Percentiles rank a stretch among this genome's conserved stretches.
These are phyloP conservation scores for Xanthoconium separans DNA, from an alignment of 1,284 basidiomycete genomes.

Conservation along the genomic window DNA sequence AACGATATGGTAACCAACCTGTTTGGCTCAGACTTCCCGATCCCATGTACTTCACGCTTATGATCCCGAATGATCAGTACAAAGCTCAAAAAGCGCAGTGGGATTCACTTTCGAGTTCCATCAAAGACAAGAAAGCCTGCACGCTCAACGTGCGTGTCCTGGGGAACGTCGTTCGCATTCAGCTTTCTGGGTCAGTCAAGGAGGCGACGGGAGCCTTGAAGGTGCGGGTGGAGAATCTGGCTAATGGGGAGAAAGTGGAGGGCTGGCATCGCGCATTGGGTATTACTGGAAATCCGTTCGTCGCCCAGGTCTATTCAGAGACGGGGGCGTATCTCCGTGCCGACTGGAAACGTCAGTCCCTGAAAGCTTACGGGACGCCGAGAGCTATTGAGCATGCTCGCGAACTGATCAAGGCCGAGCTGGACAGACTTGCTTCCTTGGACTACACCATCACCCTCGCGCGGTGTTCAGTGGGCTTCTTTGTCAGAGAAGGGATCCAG, in stretches of 20 bases:
- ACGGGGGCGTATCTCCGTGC: constrained; percentile 42
- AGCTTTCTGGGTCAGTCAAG: constrained; percentile 38
- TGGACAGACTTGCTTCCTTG: constrained; percentile 41
- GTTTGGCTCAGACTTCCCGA: constrained; percentile 41
- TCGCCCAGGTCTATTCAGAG: constrained; percentile 33
- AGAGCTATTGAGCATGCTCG: constrained; percentile 38
- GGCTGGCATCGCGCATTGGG: constrained; percentile 49
- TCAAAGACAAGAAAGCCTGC: constrained; percentile 34
- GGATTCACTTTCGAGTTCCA: constrained; percentile 39
- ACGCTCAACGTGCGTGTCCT: constrained; percentile 22
- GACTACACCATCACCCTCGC: constrained; percentile 40
- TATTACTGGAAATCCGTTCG: constrained; percentile 32
- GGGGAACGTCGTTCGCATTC: constrained; percentile 25
- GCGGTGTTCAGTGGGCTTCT: constrained; percentile 42
- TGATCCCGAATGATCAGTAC: constrained; percentile 48
- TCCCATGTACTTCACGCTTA: constrained; percentile 47
- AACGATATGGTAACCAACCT: constrained; percentile 31
- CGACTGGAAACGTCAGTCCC: constrained; percentile 40
- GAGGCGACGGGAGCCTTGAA: constrained; percentile 53
- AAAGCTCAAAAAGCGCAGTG: constrained; percentile 48
- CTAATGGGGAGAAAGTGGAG: constrained; percentile 46
- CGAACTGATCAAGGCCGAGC: constrained; percentile 40
- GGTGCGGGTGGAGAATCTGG: constrained; percentile 55
- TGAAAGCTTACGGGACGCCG: constrained; percentile 44
- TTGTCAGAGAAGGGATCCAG: constrained; percentile 46